Evolutionary conservation across 129 eudicot genomes (phyloP), one percentile per base, ranked within the genome.

Genomic region (Flaveria trinervia): DNA sequence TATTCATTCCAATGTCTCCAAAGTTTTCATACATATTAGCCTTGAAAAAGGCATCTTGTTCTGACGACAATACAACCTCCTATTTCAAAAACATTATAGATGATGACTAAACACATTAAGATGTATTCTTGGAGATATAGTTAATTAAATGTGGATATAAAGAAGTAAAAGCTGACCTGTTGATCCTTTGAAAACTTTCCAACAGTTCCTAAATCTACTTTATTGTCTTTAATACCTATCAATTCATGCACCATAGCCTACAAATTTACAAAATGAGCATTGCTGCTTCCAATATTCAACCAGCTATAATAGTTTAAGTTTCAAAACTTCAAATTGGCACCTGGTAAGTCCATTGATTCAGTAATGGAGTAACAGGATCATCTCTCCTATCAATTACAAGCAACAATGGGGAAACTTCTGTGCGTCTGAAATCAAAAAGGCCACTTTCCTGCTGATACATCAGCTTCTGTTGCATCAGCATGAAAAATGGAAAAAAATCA

Each of bases 401-500:
- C 88, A 95, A 85, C 87, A 95, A 77, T 5, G 99, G 98, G 43
- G 98, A 89, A 82, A 90, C 85, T 85, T 95, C 97, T 67, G 93
- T 80, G 70, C 99, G 89, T 70, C 99, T 88, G 74, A 95, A 95
- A 88, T 95, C 99, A 82, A 95, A 95, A 44, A 95, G 99, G 69
- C 99, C 95, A 86, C 99, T 95, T 82, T 95, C 99, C 83, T 89
- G 99, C 89, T 95, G 96, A 83, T 95, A 95, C 97, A 92, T 95
- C 89, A 95, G 90, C 86, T 92, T 95, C 99, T 95, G 92, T 73
- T 67, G 82, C 52, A 67, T 65, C 55, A 65, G 74, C 33, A 73
- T 3, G 50, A 41, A 56, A 64, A 17, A 45, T 57, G 14, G 8
- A 62, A 59, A 59, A 9, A 9, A 30, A 22, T 2, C 43, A 22